Conservation (phyloP, 352 stramenopile genomes). For the Aphanomyces euteiches region DNA sequence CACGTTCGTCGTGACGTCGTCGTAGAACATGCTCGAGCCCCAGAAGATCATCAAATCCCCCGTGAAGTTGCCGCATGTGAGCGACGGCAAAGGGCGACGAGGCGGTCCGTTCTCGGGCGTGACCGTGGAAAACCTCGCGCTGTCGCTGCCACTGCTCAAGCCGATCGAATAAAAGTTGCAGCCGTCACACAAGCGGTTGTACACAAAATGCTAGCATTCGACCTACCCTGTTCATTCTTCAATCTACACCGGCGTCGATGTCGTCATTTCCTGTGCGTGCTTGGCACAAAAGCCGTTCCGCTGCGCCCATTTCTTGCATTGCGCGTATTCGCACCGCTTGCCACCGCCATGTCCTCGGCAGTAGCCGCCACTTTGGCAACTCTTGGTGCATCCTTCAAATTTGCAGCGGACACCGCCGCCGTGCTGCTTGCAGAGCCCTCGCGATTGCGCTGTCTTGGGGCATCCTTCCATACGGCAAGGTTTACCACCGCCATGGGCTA, state of each 20-base stretch:
- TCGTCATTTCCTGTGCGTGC: constrained; percentile 75
- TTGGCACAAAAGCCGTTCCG: constrained; percentile 85
- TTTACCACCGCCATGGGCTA: constrained; percentile 79
- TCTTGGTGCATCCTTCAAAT: constrained; percentile 84
- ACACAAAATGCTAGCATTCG: no score
- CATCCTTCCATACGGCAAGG: constrained; percentile 81
- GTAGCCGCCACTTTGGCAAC: constrained; percentile 78
- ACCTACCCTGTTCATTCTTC: no score
- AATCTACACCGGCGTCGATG: neutral
- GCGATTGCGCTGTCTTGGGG: constrained; percentile 80
- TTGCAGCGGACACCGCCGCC: constrained; percentile 81
- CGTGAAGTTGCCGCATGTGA: neutral
- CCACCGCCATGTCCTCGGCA: constrained; percentile 78
- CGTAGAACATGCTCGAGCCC: neutral
- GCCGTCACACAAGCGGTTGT: no score
- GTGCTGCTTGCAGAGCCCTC: constrained; percentile 81
- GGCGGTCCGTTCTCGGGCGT: neutral
- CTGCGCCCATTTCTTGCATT: constrained; percentile 85
- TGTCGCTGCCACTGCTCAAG: constrained; percentile 10
- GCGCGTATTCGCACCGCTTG: constrained; percentile 79
- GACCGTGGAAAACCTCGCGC: neutral
- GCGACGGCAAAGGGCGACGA: neutral
- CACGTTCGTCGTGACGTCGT: neutral
- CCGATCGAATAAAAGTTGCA: no score
- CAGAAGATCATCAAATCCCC: constrained; percentile 20